Percentiles rank a stretch among this genome's conserved stretches.
Conservation (phyloP, 257 asterid species). For the Phtheirospermum japonicum region DNA sequence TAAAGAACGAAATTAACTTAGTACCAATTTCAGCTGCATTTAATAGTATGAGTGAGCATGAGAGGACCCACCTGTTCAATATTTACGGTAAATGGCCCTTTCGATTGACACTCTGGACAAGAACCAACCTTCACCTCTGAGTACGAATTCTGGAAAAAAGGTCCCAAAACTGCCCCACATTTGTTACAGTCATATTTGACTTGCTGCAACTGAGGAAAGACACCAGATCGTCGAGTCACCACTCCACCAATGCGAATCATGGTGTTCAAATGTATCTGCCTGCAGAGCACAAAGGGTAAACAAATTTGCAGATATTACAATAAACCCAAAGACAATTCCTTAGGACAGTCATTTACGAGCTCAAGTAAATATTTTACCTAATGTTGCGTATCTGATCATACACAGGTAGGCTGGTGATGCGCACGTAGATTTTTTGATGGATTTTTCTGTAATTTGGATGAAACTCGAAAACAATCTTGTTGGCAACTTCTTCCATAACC, state of each 20-base stretch:
- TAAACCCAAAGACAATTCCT: background rate
- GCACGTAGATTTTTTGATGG: conserved; percentile 80
- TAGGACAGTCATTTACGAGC: conserved; percentile 13
- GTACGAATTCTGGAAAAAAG: conserved; percentile 95
- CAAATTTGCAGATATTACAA: conserved; percentile 1
- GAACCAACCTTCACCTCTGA: conserved; percentile 98
- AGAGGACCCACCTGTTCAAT: conserved; percentile 74
- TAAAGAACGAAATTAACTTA: conserved; percentile 25
- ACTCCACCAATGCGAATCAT: conserved; percentile 98
- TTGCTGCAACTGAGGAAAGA: conserved; percentile 95
- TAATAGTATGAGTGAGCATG: conserved; percentile 10
- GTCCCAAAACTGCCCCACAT: conserved; percentile 91
- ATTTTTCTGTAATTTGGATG: conserved; percentile 87
- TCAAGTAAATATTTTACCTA: conserved; percentile 43
- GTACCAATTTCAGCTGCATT: conserved; percentile 10
- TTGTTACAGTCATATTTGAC: conserved; percentile 89
- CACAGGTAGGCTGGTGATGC: conserved; percentile 90
- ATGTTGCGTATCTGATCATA: conserved; percentile 96
- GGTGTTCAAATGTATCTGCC: conserved; percentile 97
- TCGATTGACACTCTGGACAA: conserved; percentile 94
- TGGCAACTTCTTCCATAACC: conserved; percentile 98
- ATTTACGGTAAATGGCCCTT: conserved; percentile 93
- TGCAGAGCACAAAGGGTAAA: conserved; percentile 32
- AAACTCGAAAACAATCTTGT: conserved; percentile 74
- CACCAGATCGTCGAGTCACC: conserved; percentile 95